phyloP scores from a whole-genome alignment of 257 asterid species.

The Asclepias syriaca region DNA sequence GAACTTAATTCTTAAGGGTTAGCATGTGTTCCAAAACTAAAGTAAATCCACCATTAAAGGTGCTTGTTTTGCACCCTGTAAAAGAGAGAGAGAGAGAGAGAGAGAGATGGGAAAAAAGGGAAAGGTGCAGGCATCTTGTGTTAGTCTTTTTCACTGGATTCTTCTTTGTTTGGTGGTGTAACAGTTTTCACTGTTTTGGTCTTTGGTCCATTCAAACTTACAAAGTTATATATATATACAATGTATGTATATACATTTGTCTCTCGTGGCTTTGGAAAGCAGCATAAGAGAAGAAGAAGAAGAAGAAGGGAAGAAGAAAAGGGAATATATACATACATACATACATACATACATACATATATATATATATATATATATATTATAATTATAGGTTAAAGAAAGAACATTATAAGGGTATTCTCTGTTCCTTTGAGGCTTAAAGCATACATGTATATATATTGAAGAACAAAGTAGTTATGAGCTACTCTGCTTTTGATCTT shows the following conservation, averaged over 20 bases:
- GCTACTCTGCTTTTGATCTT: slow-evolving; percentile 10
- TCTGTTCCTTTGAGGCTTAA: slow-evolving; percentile 6
- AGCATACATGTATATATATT: background rate
- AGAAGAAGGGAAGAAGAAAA: background rate
- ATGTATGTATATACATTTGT: slow-evolving; percentile 11
- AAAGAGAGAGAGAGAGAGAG: slow-evolving; percentile 6
- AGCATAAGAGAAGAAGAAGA: background rate
- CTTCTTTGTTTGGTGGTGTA: slow-evolving; percentile 41
- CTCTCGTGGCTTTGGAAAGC: slow-evolving; percentile 24
- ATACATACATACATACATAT: too few relatives aligned
- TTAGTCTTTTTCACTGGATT: slow-evolving; percentile 61
- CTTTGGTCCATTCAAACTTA: slow-evolving; percentile 52
- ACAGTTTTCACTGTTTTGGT: slow-evolving; percentile 42
- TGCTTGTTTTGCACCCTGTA: slow-evolving; percentile 17
- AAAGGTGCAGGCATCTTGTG: slow-evolving; percentile 29
- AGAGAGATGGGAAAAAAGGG: background rate
- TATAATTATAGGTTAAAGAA: background rate
- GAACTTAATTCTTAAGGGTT: slow-evolving; percentile 16
- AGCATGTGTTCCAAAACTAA: slow-evolving; percentile 35
- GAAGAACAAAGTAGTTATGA: slow-evolving; percentile 11
- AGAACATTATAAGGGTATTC: background rate
- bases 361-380: too few relatives aligned
- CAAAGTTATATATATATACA: slow-evolving; percentile 19
- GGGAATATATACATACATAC: background rate
- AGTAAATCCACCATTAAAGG: slow-evolving; percentile 65